These are phyloP conservation scores for Vachellia collinsii DNA, from an alignment of 306 rosid genomes.

Conservation along the genomic window DNA sequence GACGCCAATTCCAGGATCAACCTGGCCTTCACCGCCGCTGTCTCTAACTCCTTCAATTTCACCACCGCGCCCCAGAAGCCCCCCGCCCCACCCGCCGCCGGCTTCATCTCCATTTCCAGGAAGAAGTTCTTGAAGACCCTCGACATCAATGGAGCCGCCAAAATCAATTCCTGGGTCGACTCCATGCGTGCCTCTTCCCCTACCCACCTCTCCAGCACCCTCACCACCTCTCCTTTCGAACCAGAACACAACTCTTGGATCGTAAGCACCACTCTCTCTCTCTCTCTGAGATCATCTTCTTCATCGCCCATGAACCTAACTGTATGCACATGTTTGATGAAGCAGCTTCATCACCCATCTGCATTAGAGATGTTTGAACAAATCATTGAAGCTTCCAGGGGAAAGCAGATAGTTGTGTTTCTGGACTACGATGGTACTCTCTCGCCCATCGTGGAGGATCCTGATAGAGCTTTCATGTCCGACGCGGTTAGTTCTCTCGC, in stretches of 20 bases:
- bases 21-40: slow-evolving; percentile 42
- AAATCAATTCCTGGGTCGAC: slow-evolving; percentile 74
- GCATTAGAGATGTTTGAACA: slow-evolving; percentile 79
- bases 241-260: slow-evolving; percentile 62
- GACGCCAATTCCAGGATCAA: slow-evolving; percentile 45
- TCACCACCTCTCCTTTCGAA: slow-evolving; percentile 39
- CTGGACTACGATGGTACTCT: slow-evolving; percentile 86
- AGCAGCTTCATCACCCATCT: slow-evolving; percentile 70
- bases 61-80: slow-evolving; percentile 53
- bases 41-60: slow-evolving; percentile 31
- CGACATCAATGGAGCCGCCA: slow-evolving; percentile 64
- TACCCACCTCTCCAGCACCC: slow-evolving; percentile 44
- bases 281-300: neutral
- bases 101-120: slow-evolving; percentile 60
- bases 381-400: slow-evolving; percentile 69
- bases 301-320: slow-evolving; percentile 24
- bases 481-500: slow-evolving; percentile 53
- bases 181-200: slow-evolving; percentile 87
- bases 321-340: neutral
- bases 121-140: slow-evolving; percentile 57
- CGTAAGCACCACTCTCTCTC: slow-evolving; percentile 47
- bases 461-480: slow-evolving; percentile 87
- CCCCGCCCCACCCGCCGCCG: slow-evolving; percentile 42
- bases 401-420: slow-evolving; percentile 83
- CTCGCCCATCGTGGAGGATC: slow-evolving; percentile 83